Evolutionary conservation across 164 flowering plant genomes (phyloP).

Genomic region (Stephania yunnanensis): DNA sequence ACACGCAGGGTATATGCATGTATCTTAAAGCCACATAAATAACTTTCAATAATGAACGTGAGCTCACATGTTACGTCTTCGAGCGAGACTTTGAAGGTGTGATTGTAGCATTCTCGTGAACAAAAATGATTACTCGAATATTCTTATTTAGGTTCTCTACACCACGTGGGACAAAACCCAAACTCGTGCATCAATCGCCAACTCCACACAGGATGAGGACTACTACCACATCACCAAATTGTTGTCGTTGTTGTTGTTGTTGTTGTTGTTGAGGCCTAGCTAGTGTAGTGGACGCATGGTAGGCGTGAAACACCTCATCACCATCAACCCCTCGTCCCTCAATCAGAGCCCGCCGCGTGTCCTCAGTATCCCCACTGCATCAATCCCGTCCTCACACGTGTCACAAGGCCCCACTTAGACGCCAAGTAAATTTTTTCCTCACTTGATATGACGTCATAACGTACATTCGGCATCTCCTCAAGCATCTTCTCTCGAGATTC

Average conservation of each 20-base stretch:
- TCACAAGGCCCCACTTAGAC: neutral
- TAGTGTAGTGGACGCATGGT: neutral
- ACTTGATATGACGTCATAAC: neutral
- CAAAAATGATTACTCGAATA: too few species aligned
- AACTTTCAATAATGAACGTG: too few species aligned
- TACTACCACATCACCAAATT: neutral
- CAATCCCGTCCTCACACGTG: neutral
- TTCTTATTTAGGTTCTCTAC: neutral
- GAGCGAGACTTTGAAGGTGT: too few species aligned
- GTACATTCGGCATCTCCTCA: neutral
- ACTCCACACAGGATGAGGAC: neutral
- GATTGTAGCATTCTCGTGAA: too few species aligned
- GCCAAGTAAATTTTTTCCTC: neutral
- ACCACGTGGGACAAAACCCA: neutral
- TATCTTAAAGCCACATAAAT: too few species aligned
- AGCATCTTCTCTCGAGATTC: slow-evolving; percentile 3
- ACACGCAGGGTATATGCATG: too few species aligned
- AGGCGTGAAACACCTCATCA: neutral
- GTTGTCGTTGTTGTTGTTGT: neutral
- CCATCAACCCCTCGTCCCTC: neutral
- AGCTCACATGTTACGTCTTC: too few species aligned
- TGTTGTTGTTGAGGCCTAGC: too few species aligned
- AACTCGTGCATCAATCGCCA: neutral
- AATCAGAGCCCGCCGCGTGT: neutral
- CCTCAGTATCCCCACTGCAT: neutral